A percentile compares a stretch with the other conserved stretches of the same genome.
phyloP scores from a whole-genome alignment of 2,329 filamentous ascomycete species.

The Ophiocordyceps camponoti-leonardi region DNA sequence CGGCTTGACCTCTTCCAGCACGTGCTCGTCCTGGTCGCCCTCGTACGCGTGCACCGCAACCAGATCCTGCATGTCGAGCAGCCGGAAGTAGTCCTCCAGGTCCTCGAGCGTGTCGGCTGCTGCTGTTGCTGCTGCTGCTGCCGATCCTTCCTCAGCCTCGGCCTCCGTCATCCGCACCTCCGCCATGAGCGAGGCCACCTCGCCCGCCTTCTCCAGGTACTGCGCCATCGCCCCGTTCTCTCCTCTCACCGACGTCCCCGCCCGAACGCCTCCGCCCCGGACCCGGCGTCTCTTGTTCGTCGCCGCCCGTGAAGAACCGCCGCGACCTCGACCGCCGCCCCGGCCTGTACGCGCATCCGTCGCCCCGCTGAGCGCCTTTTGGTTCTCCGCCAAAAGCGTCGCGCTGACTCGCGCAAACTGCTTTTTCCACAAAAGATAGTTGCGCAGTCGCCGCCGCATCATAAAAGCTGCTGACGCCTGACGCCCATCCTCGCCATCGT shows the following conservation, averaged over 20 bases:
- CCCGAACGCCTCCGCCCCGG: conserved; percentile 51
- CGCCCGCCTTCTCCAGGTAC: conserved; percentile 65
- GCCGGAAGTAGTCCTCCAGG: conserved; percentile 81
- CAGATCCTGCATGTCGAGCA: conserved; percentile 82
- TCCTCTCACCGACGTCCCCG: conserved; percentile 35
- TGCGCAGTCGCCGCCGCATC: conserved; percentile 74
- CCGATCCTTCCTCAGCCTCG: conserved; percentile 59
- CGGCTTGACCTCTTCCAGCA: conserved; percentile 87
- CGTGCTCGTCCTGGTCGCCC: conserved; percentile 85
- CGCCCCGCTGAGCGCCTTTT: conserved; percentile 54
- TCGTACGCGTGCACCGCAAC: conserved; percentile 87
- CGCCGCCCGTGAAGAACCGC: conserved; percentile 30
- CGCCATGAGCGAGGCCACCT: conserved; percentile 68
- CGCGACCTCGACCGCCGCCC: conserved; percentile 33
- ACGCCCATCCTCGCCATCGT: conserved; percentile 33
- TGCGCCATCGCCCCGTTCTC: conserved; percentile 60
- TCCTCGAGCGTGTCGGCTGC: conserved; percentile 64
- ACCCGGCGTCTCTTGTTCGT: conserved; percentile 75
- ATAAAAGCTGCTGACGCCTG: conserved; percentile 66
- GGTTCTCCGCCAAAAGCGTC: conserved; percentile 61
- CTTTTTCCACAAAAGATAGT: conserved; percentile 80
- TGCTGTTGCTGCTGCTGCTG: conserved; percentile 59
- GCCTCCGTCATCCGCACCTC: conserved; percentile 68
- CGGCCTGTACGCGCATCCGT: conserved; percentile 35
- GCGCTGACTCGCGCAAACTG: conserved; percentile 77